Base-by-base conservation (phyloP, 345 rosid genomes). In the Dovyalis caffra region DNA sequence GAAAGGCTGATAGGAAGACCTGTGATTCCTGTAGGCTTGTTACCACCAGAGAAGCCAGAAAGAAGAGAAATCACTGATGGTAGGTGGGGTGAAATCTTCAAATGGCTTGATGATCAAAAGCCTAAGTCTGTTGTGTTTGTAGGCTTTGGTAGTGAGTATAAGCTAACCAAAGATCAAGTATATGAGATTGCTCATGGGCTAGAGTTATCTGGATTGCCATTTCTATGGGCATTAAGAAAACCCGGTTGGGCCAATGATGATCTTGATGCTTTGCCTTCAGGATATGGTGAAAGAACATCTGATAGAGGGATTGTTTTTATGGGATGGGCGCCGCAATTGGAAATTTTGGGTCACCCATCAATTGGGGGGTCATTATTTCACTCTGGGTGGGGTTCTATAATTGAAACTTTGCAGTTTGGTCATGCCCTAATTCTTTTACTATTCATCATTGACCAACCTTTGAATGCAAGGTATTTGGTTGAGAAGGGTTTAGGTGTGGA, bases 241-340 rank as follows among this genome's bases (percentile, higher is more conserved):
- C 86, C 86, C 4, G 12, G 12, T 38, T 77, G 83, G 86, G 82
- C 80, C 7, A 53, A 4, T 11, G 28, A 68, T 7, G 80, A 71
- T 26, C 29, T 25, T 18, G 82, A 83, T 18, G 68, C 73, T 5
- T 25, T 80, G 33, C 84, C 84, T 20, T 2, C 10, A 2, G 82
- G 82, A 21, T 83, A 80, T 34, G 12, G 2, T 2, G 35, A 72
- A 1, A 35, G 71, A 15, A 60, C 69, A 7, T 1, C n/a, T 4
- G 25, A 18, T 0, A 49, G 65, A 56, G 86, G 84, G 63, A 21
- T 68, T 2, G 84, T 72, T 18, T 58, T 38, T 20, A 20, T 38
- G 6, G 86, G 80, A 31, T 83, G 84, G 86, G 80, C 76, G 1
- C 82, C 86, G 0, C 84, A 80, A 43, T 15, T 68, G 40, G 76